Evolutionary conservation across 768 basidiomycete species (phyloP).

Genomic region (Podaxis mareebaensis): DNA sequence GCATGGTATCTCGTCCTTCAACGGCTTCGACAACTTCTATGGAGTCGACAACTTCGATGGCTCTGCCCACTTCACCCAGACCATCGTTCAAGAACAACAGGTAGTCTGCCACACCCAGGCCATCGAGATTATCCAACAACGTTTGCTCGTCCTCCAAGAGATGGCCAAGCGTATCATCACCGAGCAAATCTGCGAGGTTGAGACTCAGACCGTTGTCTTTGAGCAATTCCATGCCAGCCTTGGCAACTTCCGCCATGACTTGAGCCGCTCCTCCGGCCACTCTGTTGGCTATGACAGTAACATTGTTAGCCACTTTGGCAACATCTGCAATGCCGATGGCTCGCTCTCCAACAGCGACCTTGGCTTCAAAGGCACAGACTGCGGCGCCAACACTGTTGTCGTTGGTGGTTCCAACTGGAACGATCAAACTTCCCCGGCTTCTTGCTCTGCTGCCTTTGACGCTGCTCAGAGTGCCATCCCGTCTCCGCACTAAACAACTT

Average conservation of each 20-base stretch:
- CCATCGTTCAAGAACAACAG: conserved; percentile 30
- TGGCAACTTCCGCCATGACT: conserved; percentile 30
- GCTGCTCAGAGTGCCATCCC: conserved; percentile 29
- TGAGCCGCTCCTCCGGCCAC: conserved; percentile 30
- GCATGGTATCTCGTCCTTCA: conserved; percentile 31
- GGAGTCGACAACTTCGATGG: conserved; percentile 37
- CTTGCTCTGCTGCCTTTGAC: conserved; percentile 34
- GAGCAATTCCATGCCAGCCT: conserved; percentile 34
- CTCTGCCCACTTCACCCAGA: conserved; percentile 26
- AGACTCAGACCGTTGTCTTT: conserved; percentile 36
- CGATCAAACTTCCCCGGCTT: conserved; percentile 24
- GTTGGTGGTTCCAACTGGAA: conserved; percentile 44
- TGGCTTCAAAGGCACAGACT: conserved; percentile 33
- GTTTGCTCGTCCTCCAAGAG: conserved; percentile 42
- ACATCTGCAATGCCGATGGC: conserved; percentile 30
- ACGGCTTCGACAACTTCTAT: conserved; percentile 39
- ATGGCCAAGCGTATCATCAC: conserved; percentile 37
- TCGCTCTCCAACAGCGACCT: conserved; percentile 30
- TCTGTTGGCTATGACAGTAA: conserved; percentile 33
- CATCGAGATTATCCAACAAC: conserved; percentile 37
- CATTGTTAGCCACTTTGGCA: conserved; percentile 29
- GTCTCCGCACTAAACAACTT: conserved; percentile 2
- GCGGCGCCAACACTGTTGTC: conserved; percentile 36
- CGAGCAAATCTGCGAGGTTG: conserved; percentile 36
- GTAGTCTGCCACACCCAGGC: conserved; percentile 34